These are phyloP conservation scores for Globisporangium irregulare DNA, from an alignment of 352 stramenopile species.

Conservation along the genomic window DNA sequence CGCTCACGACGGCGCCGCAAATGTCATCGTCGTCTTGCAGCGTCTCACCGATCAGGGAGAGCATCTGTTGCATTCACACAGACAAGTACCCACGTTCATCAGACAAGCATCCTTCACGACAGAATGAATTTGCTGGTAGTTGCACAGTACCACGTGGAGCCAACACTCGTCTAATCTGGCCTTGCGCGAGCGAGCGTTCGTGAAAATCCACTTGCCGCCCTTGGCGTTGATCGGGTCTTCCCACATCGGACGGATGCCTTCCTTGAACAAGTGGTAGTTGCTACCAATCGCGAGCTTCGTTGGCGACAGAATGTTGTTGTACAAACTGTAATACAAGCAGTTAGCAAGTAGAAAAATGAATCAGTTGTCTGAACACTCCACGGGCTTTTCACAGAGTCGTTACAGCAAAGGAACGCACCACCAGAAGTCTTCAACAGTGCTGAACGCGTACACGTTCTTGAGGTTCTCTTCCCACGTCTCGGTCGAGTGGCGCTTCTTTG, in stretches of 20 bases:
- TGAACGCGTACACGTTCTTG: slow-evolving; percentile 93
- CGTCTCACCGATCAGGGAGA: slow-evolving; percentile 95
- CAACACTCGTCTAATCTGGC: slow-evolving; percentile 94
- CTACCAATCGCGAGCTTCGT: slow-evolving; percentile 88
- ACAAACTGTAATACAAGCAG: slow-evolving; percentile 44
- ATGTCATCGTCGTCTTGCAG: slow-evolving; percentile 94
- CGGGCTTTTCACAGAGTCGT: not conserved
- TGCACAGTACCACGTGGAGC: slow-evolving; percentile 87
- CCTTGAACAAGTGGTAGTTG: slow-evolving; percentile 98
- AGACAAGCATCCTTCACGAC: not conserved
- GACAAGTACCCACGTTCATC: not conserved
- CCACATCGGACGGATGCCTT: slow-evolving; percentile 97
- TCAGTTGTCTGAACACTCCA: not conserved
- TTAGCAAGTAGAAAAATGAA: not conserved
- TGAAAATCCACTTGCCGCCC: slow-evolving; percentile 97
- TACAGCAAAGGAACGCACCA: slow-evolving; percentile 43
- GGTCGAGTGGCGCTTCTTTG: slow-evolving; percentile 85
- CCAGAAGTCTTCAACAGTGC: slow-evolving; percentile 97
- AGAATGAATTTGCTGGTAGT: not conserved
- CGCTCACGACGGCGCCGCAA: slow-evolving; percentile 94
- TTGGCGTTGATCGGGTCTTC: slow-evolving; percentile 94
- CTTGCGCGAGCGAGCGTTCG: slow-evolving; percentile 92
- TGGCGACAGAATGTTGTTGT: slow-evolving; percentile 94
- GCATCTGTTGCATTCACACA: slow-evolving; percentile 47
- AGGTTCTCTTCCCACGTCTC: slow-evolving; percentile 90